Base-by-base conservation (phyloP, 2,329 filamentous ascomycete genomes). In the Fusarium mangiferae region DNA sequence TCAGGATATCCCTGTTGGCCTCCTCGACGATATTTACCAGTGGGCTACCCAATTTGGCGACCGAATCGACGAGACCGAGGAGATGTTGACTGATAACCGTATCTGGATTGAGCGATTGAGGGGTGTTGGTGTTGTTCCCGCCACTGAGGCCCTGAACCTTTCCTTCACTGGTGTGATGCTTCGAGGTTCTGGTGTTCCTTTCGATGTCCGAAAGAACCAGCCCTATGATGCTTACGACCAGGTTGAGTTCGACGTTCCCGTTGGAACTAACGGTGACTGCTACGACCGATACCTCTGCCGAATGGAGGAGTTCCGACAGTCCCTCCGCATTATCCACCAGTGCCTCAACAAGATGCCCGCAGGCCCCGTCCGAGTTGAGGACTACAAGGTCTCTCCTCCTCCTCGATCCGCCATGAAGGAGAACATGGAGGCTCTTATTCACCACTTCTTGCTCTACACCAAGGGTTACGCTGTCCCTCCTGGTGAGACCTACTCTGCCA, bases 371-470 rank as follows among this genome's bases (percentile, higher is more conserved):
- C 93, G 96, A 77, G 94, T 98, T 46, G 96, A 99, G 85, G 96
- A 99, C 85, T 99, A 98, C 91, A 99, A 99, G 90, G 90, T 99
- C 80, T 93, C 94, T 6, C 96, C 96, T 28, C 96, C 96, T 72
- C 97, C 96, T n/a, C 92, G 96, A 81, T 89, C 94, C 49, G 96
- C 96, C 80, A 99, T 99, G 96, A 99, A 99, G 90, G 96, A 99
- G 90, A 99, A 99, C 88, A 99, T 99, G 97, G 96, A 99, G 87
- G 95, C 96, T 44, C 90, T 99, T 48, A 99, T 99, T 82, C 96
- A 99, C 87, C 96, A 99, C 88, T 99, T 99, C 90, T 87, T 99
- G 76, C 91, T 99, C 61, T 99, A 96, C 88, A 98, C 95, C 84
- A 99, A 99, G 90, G 96, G 96, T 68, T 99, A 99, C 85, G 90